Percentiles rank a stretch among this genome's conserved stretches.
phyloP scores from a whole-genome alignment of 805 yeast genomes.

The Kluyveromyces dobzhanskii region DNA sequence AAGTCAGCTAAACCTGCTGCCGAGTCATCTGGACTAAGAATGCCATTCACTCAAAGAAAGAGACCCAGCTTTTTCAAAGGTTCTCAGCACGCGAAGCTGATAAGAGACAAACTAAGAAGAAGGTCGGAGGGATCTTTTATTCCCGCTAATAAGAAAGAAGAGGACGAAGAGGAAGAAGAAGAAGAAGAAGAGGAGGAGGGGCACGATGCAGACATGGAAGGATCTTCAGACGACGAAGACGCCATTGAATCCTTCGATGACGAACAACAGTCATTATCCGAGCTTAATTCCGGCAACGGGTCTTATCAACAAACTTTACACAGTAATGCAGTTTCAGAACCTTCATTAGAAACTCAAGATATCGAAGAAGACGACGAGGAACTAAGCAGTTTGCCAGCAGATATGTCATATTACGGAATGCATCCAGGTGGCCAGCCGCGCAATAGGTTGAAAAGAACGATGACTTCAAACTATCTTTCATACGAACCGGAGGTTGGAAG shows the following conservation, averaged over 20 bases:
- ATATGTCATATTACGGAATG: constrained; percentile 19
- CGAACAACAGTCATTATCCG: not conserved
- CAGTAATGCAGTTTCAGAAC: not conserved
- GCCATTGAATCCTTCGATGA: not conserved
- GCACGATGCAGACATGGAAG: constrained; percentile 12
- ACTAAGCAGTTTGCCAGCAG: constrained; percentile 10
- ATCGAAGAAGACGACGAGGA: constrained; percentile 8
- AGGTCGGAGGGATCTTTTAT: constrained; percentile 11
- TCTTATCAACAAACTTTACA: no score
- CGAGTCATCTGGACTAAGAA: constrained; percentile 17
- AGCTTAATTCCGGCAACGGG: no score
- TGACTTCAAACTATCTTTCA: constrained; percentile 65
- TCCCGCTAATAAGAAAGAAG: no score
- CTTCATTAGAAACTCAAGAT: not conserved
- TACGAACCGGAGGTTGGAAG: constrained; percentile 90
- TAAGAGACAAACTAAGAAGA: not conserved
- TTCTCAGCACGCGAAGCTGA: not conserved
- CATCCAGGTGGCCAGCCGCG: constrained; percentile 16
- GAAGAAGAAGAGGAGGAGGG: constrained; percentile 8
- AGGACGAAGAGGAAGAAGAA: constrained; percentile 6
- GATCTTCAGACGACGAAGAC: constrained; percentile 7
- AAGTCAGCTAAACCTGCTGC: constrained; percentile 4
- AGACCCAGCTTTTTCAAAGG: constrained; percentile 4
- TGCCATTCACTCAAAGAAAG: not conserved
- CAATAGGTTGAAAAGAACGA: constrained; percentile 22